Evolutionary conservation across 768 basidiomycete species (phyloP).

Genomic region (Mycena olivaceomarginata): DNA sequence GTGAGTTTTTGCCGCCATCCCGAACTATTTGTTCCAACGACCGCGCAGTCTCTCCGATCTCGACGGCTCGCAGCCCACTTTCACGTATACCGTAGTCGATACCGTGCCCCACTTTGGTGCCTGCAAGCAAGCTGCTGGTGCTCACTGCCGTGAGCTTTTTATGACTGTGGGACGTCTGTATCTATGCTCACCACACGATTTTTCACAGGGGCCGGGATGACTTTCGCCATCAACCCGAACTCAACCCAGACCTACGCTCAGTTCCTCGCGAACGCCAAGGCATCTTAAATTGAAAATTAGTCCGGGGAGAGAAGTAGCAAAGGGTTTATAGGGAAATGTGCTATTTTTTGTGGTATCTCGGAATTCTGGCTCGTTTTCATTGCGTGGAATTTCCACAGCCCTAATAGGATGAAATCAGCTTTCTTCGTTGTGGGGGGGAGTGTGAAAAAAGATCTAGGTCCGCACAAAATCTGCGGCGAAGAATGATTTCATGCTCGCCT

Average conservation of each 20-base stretch:
- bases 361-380: not conserved
- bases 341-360: not conserved
- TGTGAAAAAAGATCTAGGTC: not conserved
- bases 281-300: slow-evolving; percentile 16
- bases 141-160: slow-evolving; percentile 38
- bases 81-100: slow-evolving; percentile 39
- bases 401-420: too few species aligned
- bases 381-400: not conserved
- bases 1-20: slow-evolving; percentile 18
- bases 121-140: slow-evolving; percentile 46
- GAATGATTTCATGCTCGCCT: slow-evolving; percentile 3
- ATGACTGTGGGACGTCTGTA: not conserved
- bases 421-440: too few species aligned
- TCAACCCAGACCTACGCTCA: slow-evolving; percentile 35
- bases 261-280: slow-evolving; percentile 32
- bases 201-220: slow-evolving; percentile 3
- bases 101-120: slow-evolving; percentile 44
- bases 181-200: not conserved
- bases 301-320: not conserved
- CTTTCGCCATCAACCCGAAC: slow-evolving; percentile 39
- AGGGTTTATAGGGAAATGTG: not conserved
- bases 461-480: not conserved
- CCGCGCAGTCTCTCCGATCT: slow-evolving; percentile 36
- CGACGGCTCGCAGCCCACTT: slow-evolving; percentile 39
- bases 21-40: not conserved